A percentile compares a stretch with the other conserved stretches of the same genome.
Conservation (phyloP, 106 monocot species). For the Phalaenopsis aphrodite region DNA sequence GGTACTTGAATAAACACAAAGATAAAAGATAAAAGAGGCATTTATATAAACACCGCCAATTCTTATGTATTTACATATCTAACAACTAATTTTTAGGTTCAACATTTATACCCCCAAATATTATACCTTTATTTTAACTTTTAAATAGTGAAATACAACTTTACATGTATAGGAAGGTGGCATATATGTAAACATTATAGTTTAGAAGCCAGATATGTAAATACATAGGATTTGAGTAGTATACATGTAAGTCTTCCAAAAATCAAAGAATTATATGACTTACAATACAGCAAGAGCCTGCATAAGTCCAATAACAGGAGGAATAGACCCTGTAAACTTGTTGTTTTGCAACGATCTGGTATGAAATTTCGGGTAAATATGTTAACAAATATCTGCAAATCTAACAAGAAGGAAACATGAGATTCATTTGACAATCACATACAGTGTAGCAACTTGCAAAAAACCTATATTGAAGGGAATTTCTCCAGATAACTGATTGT, state of each 20-base stretch:
- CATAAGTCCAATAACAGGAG: conserved; percentile 93
- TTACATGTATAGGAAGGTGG: too few relatives aligned
- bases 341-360: conserved; percentile 93
- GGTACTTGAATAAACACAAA: not conserved
- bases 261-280: conserved; percentile 9
- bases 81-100: too few relatives aligned
- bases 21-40: not conserved
- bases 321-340: conserved; percentile 72
- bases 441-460: conserved; percentile 95
- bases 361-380: not conserved
- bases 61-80: too few relatives aligned
- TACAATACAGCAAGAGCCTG: conserved; percentile 95
- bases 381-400: not conserved
- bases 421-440: conserved; percentile 14
- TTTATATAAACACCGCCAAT: too few relatives aligned
- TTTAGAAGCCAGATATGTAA: too few relatives aligned
- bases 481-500: conserved; percentile 77
- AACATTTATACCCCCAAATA: too few relatives aligned
- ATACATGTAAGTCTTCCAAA: too few relatives aligned
- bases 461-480: conserved; percentile 97
- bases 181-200: too few relatives aligned
- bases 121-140: too few relatives aligned
- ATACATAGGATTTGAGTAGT: too few relatives aligned
- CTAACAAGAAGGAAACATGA: not conserved
- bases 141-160: too few relatives aligned